Percentiles rank a stretch among this genome's conserved stretches.
Evolutionary conservation across 106 monocot genomes (phyloP).

Genomic region (Allium cepa): DNA sequence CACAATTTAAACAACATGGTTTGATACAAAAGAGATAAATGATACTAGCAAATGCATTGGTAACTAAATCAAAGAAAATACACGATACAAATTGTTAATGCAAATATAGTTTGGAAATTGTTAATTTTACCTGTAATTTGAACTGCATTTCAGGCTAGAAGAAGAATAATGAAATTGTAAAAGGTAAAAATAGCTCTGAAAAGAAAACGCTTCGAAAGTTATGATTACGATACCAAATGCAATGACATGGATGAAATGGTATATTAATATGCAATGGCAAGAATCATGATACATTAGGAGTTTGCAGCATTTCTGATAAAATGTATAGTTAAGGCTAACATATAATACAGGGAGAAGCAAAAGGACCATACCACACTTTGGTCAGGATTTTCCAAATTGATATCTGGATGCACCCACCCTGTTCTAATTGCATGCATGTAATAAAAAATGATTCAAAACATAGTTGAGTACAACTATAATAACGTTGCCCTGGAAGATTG

Average conservation of each 20-base stretch:
- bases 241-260: not conserved
- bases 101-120: too few species aligned
- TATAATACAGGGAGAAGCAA: not conserved
- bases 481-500: not conserved
- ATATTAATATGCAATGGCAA: not conserved
- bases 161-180: too few species aligned
- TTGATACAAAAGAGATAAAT: too few species aligned
- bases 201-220: too few species aligned
- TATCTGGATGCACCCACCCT: slow-evolving; percentile 90
- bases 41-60: too few species aligned
- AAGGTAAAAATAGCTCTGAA: too few species aligned
- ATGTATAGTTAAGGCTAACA: not conserved
- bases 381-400: slow-evolving; percentile 94
- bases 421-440: slow-evolving; percentile 80
- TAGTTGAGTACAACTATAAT: not conserved
- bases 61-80: too few species aligned
- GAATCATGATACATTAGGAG: not conserved
- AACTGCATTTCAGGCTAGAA: too few species aligned
- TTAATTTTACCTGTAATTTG: too few species aligned
- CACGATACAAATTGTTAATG: too few species aligned
- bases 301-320: not conserved
- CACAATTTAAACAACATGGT: too few species aligned
- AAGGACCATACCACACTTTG: slow-evolving; percentile 55
- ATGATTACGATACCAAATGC: too few species aligned
- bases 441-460: not conserved